These are phyloP conservation scores for Teunomyces tritomae DNA, from an alignment of 805 yeast genomes.

Conservation along the genomic window DNA sequence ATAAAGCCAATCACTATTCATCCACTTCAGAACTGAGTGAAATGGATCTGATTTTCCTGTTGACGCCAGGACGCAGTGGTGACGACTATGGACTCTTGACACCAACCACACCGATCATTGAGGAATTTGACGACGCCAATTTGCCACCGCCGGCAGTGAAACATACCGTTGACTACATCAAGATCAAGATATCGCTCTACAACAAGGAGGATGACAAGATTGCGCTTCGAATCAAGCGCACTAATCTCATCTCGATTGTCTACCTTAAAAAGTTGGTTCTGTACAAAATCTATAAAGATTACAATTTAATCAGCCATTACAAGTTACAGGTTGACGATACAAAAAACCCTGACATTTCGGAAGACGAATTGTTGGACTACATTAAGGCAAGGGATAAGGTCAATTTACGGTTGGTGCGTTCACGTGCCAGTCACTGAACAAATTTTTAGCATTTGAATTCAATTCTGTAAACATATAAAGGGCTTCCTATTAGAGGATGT, in stretches of 20 bases:
- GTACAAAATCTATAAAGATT: slow-evolving; percentile 31
- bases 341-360: slow-evolving; percentile 5
- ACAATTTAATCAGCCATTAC: slow-evolving; percentile 25
- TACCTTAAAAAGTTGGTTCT: slow-evolving; percentile 27
- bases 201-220: slow-evolving; percentile 30
- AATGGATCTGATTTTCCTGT: slow-evolving; percentile 11
- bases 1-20: slow-evolving; percentile 6
- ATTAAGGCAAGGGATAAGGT: slow-evolving; percentile 23
- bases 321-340: slow-evolving; percentile 17
- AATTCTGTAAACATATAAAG: slow-evolving; percentile 2
- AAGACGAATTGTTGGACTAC: slow-evolving; percentile 13
- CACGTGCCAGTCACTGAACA: slow-evolving; percentile 10
- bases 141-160: slow-evolving; percentile 1
- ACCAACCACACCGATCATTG: slow-evolving; percentile 15
- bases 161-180: slow-evolving; percentile 14
- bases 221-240: slow-evolving; percentile 22
- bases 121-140: slow-evolving; percentile 8
- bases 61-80: slow-evolving; percentile 3
- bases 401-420: slow-evolving; percentile 20
- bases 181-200: slow-evolving; percentile 24
- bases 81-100: slow-evolving; percentile 5
- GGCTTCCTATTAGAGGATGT: neutral
- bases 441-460: neutral
- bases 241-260: slow-evolving; percentile 21
- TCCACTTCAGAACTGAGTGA: slow-evolving; percentile 11